These are phyloP conservation scores for Scleroderma bovista DNA, from an alignment of 768 basidiomycete genomes.

Conservation along the genomic window DNA sequence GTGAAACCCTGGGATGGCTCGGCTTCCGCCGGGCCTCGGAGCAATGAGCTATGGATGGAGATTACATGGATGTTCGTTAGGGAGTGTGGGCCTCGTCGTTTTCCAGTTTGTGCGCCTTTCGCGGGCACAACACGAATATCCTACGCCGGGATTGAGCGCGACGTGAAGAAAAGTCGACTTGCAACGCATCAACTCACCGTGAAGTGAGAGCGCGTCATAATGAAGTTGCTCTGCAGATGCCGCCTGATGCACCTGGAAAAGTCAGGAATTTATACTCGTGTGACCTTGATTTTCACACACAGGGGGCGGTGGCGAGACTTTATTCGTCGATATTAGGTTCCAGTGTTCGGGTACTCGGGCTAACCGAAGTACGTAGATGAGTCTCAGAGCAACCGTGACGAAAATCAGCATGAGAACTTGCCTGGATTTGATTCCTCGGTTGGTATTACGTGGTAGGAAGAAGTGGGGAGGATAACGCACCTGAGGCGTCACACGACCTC, in stretches of 20 bases:
- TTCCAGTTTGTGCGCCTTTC: slow-evolving; percentile 6
- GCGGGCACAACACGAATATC: background rate
- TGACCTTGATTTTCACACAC: background rate
- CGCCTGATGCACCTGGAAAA: background rate
- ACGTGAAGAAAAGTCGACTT: background rate
- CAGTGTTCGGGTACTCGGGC: background rate
- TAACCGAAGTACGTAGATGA: background rate
- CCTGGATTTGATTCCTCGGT: background rate
- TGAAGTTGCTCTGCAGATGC: background rate
- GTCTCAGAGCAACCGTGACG: no score
- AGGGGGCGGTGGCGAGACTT: background rate
- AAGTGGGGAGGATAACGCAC: background rate
- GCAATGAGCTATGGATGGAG: slow-evolving; percentile 19
- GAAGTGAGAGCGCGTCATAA: background rate
- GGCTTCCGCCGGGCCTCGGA: slow-evolving; percentile 17
- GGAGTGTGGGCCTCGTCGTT: slow-evolving; percentile 18
- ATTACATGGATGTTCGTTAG: slow-evolving; percentile 21
- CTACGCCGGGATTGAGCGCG: background rate
- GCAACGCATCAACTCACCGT: background rate
- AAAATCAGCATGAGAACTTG: background rate
- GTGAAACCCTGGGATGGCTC: slow-evolving; percentile 19
- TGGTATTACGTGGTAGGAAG: background rate
- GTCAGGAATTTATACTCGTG: background rate
- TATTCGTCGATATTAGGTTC: background rate
- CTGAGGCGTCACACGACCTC: background rate